A percentile compares a stretch with the other conserved stretches of the same genome.
These are phyloP conservation scores for Amauroascus verrucosus DNA, from an alignment of 2,329 filamentous ascomycete species.

Conservation along the genomic window DNA sequence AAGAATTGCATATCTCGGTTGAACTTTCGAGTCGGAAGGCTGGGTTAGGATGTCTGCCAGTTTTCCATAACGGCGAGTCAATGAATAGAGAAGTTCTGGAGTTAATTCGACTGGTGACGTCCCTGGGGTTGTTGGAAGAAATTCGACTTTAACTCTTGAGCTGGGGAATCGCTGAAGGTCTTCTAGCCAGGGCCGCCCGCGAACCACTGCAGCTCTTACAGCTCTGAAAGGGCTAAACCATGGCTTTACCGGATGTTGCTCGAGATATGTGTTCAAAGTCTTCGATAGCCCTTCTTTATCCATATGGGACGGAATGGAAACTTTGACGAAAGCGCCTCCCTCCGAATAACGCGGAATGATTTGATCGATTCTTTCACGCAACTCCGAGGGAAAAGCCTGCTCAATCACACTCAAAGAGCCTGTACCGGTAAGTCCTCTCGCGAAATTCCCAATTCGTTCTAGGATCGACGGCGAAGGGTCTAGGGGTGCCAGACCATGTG, in stretches of 20 bases:
- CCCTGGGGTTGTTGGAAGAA: constrained; percentile 63
- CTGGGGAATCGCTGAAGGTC: constrained; percentile 78
- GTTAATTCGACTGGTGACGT: constrained; percentile 64
- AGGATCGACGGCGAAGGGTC: constrained; percentile 38
- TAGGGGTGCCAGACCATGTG: constrained; percentile 45
- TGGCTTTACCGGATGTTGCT: constrained; percentile 63
- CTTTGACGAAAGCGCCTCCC: constrained; percentile 87
- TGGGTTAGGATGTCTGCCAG: constrained; percentile 75
- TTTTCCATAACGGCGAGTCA: constrained; percentile 86
- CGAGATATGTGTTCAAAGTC: constrained; percentile 52
- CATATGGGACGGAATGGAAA: constrained; percentile 46
- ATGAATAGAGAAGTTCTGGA: constrained; percentile 73
- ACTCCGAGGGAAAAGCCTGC: constrained; percentile 51
- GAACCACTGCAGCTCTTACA: constrained; percentile 62
- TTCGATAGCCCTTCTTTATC: constrained; percentile 49
- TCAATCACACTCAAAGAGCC: constrained; percentile 48
- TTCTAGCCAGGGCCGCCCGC: constrained; percentile 85
- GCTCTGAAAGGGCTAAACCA: constrained; percentile 79
- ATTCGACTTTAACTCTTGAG: constrained; percentile 68
- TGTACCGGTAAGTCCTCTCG: constrained; percentile 42
- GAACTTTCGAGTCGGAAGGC: constrained; percentile 71
- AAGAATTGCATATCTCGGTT: constrained; percentile 69
- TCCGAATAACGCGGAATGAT: constrained; percentile 79
- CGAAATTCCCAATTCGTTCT: constrained; percentile 40
- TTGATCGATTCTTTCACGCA: constrained; percentile 63